phyloP scores from a whole-genome alignment of 805 yeast species.

The Candida mattraensis region DNA sequence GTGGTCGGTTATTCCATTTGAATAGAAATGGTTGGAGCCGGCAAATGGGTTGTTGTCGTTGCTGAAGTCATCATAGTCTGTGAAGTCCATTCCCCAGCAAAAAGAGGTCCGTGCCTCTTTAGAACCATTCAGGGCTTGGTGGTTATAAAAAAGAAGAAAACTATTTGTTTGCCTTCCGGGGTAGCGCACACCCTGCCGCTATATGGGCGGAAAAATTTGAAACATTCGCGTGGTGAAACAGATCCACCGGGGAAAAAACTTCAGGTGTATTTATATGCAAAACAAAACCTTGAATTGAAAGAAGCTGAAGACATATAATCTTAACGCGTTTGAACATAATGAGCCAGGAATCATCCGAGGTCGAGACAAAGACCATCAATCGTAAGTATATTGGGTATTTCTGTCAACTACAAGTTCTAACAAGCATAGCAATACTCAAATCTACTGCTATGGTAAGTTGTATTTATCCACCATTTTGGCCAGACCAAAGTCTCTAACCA shows the following conservation, averaged over 20 bases:
- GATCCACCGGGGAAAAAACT: constrained; percentile 7
- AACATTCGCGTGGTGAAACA: too few relatives aligned
- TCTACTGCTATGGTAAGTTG: constrained; percentile 31
- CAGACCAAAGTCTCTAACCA: constrained; percentile 1
- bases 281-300: constrained; percentile 4
- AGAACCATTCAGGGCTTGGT: too few relatives aligned
- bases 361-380: constrained; percentile 6
- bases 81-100: constrained; percentile 25
- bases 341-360: too few relatives aligned
- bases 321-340: too few relatives aligned
- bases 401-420: not conserved
- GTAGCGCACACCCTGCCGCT: too few relatives aligned
- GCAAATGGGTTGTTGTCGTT: constrained; percentile 38
- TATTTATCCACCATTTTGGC: not conserved
- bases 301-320: too few relatives aligned
- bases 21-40: constrained; percentile 33
- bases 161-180: constrained; percentile 11
- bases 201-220: too few relatives aligned
- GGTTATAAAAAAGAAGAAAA: not conserved
- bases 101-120: too few relatives aligned
- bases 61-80: constrained; percentile 33
- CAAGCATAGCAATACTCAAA: constrained; percentile 23
- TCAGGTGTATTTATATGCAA: not conserved
- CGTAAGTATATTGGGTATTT: constrained; percentile 15
- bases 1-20: constrained; percentile 26